Evolutionary conservation across 2,329 filamentous ascomycete species (phyloP).

Genomic region (Paraconiothyrium brasiliense): DNA sequence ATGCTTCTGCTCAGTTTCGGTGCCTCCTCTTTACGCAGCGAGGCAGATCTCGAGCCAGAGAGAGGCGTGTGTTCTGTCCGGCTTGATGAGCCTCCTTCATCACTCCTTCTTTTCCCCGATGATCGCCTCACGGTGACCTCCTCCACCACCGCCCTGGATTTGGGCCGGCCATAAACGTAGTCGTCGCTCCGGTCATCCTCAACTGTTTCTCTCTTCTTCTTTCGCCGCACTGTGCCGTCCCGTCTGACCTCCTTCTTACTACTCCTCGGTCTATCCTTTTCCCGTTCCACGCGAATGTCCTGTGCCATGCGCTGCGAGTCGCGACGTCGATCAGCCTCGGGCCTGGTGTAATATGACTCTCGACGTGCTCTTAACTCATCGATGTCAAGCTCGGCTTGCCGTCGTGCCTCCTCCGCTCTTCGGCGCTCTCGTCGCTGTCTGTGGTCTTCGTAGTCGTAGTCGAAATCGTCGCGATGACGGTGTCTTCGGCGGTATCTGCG

Average conservation of each 20-base stretch:
- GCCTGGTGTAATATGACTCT: constrained; percentile 49
- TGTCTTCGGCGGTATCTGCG: constrained; percentile 37
- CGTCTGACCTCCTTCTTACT: constrained; percentile 39
- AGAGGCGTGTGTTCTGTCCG: constrained; percentile 43
- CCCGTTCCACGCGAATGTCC: constrained; percentile 35
- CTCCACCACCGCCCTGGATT: constrained; percentile 39
- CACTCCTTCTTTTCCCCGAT: constrained; percentile 40
- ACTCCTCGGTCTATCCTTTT: constrained; percentile 39
- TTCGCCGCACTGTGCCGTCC: constrained; percentile 40
- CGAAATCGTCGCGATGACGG: constrained; percentile 32
- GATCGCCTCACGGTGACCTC: constrained; percentile 40
- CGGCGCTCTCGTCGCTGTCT: constrained; percentile 44
- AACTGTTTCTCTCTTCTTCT: constrained; percentile 35
- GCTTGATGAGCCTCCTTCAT: constrained; percentile 47
- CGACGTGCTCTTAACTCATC: constrained; percentile 51
- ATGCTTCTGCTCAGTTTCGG: constrained; percentile 43
- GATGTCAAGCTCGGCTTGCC: constrained; percentile 48
- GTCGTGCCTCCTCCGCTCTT: constrained; percentile 40
- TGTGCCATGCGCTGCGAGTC: constrained; percentile 46
- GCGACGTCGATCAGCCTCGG: constrained; percentile 41
- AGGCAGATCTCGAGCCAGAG: constrained; percentile 44
- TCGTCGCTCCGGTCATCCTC: constrained; percentile 40
- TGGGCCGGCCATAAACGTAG: constrained; percentile 43
- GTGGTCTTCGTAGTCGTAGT: constrained; percentile 37
- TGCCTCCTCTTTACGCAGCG: constrained; percentile 40